Base-by-base conservation (phyloP, 208 protist species). In the Lotmaria passim region DNA sequence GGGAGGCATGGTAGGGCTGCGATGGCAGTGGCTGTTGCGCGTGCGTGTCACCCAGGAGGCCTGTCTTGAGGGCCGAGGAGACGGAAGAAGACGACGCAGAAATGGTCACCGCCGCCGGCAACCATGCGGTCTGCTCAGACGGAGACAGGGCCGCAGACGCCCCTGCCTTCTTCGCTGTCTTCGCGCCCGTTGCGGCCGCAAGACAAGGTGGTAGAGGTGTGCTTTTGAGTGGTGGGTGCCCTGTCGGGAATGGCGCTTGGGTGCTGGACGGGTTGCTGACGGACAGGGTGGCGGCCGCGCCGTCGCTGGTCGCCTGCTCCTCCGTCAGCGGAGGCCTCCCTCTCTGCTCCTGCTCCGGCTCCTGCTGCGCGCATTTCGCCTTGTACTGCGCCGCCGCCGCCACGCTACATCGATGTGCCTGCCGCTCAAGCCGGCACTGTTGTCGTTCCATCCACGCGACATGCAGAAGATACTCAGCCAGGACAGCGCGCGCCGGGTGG, bases 401-500 rank as follows among this genome's bases (percentile, higher is more conserved):
- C 5, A 28, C 50, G 7, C 38, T 28, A 24, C 60, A 48, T 12
- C 47, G 38, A 30, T 58, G 47, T 28, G 44, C 50, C 28, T 58
- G 50, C 28, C 56, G 47, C 28, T 65, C 48, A 38, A 55, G 63
- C 53, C 60, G 46, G 36, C 65, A 47, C 41, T 66, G 53, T 48
- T 71, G 76, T 26, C 56, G 60, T 65, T 78, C 70, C 36, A 43
- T 38, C 80, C 57, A 86, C 59, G 43, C 58, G 19, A 62, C 64
- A 23, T 71, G 73, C 56, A 71, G 51, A 44, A 73, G 69, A 34
- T 51, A 73, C 64, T 60, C 75, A 2, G 48, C 75, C 48, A 63
- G 44, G 30, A 69, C 26, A 19, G 63, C 63, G 0, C 88, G 85
- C 11, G 83, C 78, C 1, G 78, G 65, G 62, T 91, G 85, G 23